Percentiles rank a stretch among this genome's conserved stretches.
Conservation (phyloP, 2,329 filamentous ascomycete species). For the Trichoderma hamatum region DNA sequence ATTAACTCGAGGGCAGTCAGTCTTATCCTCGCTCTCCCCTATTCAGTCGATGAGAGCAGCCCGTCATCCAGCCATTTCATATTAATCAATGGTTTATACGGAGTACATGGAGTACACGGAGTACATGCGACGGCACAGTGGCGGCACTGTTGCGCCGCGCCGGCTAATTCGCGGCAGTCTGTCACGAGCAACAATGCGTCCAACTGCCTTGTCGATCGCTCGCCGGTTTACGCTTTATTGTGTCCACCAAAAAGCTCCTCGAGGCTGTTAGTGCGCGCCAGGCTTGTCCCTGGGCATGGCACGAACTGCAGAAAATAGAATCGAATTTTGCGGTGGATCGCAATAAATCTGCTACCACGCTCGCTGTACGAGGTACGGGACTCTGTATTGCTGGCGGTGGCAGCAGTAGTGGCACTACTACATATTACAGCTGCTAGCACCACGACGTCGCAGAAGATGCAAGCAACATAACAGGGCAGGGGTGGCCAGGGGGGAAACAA, state of each 20-base stretch:
- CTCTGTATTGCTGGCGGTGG: neutral
- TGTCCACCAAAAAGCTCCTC: constrained; percentile 16
- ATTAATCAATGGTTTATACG: constrained; percentile 6
- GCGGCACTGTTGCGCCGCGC: neutral
- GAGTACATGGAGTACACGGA: constrained; percentile 24
- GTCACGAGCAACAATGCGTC: neutral
- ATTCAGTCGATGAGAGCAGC: neutral
- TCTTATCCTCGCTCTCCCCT: constrained; percentile 10
- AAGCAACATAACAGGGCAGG: constrained; percentile 14
- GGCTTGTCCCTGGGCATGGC: constrained; percentile 13
- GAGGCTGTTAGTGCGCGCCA: constrained; percentile 22
- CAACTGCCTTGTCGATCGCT: constrained; percentile 26
- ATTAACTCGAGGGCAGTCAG: neutral
- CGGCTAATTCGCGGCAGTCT: constrained; percentile 3
- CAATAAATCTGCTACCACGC: neutral
- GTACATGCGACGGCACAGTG: constrained; percentile 16
- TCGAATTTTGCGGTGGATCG: constrained; percentile 20
- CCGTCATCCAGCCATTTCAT: constrained; percentile 18
- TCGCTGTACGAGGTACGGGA: neutral
- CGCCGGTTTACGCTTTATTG: neutral
- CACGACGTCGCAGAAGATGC: constrained; percentile 18
- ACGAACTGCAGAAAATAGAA: constrained; percentile 20
- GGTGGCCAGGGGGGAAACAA: constrained; percentile 13
- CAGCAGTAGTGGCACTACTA: neutral
- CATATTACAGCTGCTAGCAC: neutral